These are phyloP conservation scores for Aegilops speltoides DNA, from an alignment of 176 grass and related monocot genomes.

Conservation along the genomic window DNA sequence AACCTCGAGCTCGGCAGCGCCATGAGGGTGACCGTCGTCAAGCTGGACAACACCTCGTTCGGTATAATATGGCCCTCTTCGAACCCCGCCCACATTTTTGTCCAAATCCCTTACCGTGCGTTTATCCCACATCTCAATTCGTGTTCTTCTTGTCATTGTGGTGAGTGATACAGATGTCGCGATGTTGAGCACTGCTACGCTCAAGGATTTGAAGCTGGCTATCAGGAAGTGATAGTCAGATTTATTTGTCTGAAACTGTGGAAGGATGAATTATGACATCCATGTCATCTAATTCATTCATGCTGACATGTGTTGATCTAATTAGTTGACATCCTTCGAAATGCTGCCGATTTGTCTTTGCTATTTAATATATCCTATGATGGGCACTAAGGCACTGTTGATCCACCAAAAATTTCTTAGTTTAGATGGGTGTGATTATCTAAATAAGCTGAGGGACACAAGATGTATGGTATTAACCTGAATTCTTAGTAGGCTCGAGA, in stretches of 20 bases:
- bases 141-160: constrained; percentile 6
- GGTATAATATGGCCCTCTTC: constrained; percentile 34
- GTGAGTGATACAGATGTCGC: constrained; percentile 57
- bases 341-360: neutral
- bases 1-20: constrained; percentile 90
- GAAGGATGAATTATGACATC: too few species aligned
- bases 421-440: neutral
- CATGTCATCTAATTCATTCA: neutral
- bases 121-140: neutral
- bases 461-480: neutral
- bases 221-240: constrained; percentile 81
- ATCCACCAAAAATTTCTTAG: neutral
- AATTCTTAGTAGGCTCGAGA: neutral
- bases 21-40: constrained; percentile 61
- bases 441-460: neutral
- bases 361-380: neutral
- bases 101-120: too few species aligned
- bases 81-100: neutral
- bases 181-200: constrained; percentile 56
- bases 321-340: neutral
- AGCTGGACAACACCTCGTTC: constrained; percentile 70
- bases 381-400: neutral
- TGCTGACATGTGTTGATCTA: neutral
- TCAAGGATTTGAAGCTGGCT: constrained; percentile 87
- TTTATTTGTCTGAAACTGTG: too few species aligned